phyloP scores from a whole-genome alignment of 192 early-diverging fungal genomes.

The Coemansia sp. region DNA sequence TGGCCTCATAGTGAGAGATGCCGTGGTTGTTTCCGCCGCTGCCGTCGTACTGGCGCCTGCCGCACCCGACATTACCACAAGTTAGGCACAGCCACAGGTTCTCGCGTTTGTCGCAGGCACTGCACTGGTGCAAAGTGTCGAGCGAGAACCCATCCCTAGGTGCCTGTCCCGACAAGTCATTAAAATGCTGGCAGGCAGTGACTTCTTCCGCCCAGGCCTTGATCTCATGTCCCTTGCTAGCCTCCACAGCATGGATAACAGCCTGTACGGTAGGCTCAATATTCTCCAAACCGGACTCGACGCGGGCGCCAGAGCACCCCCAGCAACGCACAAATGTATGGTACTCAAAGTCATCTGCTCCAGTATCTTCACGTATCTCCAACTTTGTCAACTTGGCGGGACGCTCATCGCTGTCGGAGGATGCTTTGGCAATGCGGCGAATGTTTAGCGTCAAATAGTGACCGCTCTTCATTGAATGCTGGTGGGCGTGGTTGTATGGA shows the following conservation, averaged over 20 bases:
- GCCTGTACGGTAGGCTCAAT: conserved; percentile 39
- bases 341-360: conserved; percentile 77
- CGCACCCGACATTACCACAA: conserved; percentile 94
- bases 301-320: conserved; percentile 63
- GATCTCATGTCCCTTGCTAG: conserved; percentile 83
- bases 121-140: conserved; percentile 46
- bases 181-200: conserved; percentile 76
- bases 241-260: conserved; percentile 77
- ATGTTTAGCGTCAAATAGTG: conserved; percentile 89
- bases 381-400: conserved; percentile 89
- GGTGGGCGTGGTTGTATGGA: conserved; percentile 70
- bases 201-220: conserved; percentile 94
- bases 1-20: conserved; percentile 77
- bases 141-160: conserved; percentile 28
- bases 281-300: conserved; percentile 57
- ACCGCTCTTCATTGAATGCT: conserved; percentile 70
- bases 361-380: conserved; percentile 72
- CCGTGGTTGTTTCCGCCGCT: conserved; percentile 93
- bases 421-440: conserved; percentile 60
- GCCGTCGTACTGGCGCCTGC: conserved; percentile 91
- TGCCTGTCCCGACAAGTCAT: conserved; percentile 65
- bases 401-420: conserved; percentile 18
- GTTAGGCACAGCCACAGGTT: conserved; percentile 96
- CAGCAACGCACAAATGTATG: conserved; percentile 78
- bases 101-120: conserved; percentile 78